Evolutionary conservation across 2,329 filamentous ascomycete species (phyloP).

Genomic region (Clonostachys rhizophaga): DNA sequence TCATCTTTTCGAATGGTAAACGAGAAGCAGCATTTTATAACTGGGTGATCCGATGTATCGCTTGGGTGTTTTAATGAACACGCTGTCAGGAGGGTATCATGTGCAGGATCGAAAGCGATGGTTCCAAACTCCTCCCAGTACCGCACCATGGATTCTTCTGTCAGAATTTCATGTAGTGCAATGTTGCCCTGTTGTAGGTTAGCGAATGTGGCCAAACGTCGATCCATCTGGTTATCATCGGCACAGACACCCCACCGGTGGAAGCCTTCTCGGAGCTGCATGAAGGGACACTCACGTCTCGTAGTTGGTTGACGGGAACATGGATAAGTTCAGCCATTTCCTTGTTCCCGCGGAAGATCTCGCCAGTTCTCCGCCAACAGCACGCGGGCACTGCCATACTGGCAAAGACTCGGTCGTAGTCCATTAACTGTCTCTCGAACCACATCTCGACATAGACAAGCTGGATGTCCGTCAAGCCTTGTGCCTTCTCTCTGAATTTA

Average conservation of each 20-base stretch:
- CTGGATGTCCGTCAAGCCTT: constrained; percentile 87
- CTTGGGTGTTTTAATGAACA: constrained; percentile 85
- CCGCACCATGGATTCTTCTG: constrained; percentile 88
- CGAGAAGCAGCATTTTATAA: constrained; percentile 92
- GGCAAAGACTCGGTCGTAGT: constrained; percentile 96
- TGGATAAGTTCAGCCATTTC: constrained; percentile 97
- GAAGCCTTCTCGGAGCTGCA: not conserved
- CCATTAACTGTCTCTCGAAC: constrained; percentile 95
- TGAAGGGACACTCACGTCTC: constrained; percentile 66
- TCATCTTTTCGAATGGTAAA: constrained; percentile 94
- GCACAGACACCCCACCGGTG: constrained; percentile 1
- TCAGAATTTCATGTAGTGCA: constrained; percentile 91
- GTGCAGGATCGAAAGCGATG: constrained; percentile 89
- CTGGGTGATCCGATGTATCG: constrained; percentile 61
- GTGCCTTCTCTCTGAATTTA: constrained; percentile 93
- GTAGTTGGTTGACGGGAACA: constrained; percentile 82
- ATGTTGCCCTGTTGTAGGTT: constrained; percentile 72
- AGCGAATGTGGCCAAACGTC: constrained; percentile 3
- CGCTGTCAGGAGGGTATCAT: constrained; percentile 92
- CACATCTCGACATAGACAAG: constrained; percentile 97
- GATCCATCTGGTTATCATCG: not conserved
- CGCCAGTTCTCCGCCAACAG: constrained; percentile 93
- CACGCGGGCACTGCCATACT: constrained; percentile 98
- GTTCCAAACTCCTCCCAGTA: constrained; percentile 99
- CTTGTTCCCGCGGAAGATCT: constrained; percentile 96